Conservation (phyloP, 106 monocot species). For the Allium sativum region DNA sequence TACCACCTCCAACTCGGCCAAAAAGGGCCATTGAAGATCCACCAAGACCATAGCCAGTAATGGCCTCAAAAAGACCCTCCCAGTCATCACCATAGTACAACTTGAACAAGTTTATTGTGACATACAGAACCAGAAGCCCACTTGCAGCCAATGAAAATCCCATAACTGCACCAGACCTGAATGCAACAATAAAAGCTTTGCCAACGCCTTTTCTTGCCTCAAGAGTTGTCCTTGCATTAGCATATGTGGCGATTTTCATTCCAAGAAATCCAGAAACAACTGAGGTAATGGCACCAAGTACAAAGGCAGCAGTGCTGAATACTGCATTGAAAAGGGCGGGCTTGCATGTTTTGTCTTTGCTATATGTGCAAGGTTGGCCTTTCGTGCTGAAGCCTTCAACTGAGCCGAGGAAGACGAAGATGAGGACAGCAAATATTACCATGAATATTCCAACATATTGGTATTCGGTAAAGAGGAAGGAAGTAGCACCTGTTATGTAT, state of each 20-base stretch:
- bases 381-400: slow-evolving; percentile 75
- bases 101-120: slow-evolving; percentile 56
- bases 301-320: slow-evolving; percentile 54
- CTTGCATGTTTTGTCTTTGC: slow-evolving; percentile 56
- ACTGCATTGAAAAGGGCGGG: slow-evolving; percentile 60
- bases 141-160: slow-evolving; percentile 60
- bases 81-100: slow-evolving; percentile 66
- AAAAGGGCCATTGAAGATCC: slow-evolving; percentile 80
- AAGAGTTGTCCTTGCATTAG: slow-evolving; percentile 58
- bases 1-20: slow-evolving; percentile 64
- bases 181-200: slow-evolving; percentile 58
- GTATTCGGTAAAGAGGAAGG: slow-evolving; percentile 63
- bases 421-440: slow-evolving; percentile 45
- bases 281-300: slow-evolving; percentile 62
- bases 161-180: slow-evolving; percentile 65
- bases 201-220: slow-evolving; percentile 77
- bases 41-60: slow-evolving; percentile 72
- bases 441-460: slow-evolving; percentile 65
- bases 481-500: slow-evolving; percentile 48
- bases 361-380: slow-evolving; percentile 55
- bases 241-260: slow-evolving; percentile 73
- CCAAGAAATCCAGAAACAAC: slow-evolving; percentile 60
- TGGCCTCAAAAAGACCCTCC: slow-evolving; percentile 66
- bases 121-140: slow-evolving; percentile 55
- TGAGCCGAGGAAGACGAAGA: slow-evolving; percentile 69